A percentile compares a stretch with the other conserved stretches of the same genome.
phyloP scores from a whole-genome alignment of 805 yeast genomes.

The Saturnispora hagleri region DNA sequence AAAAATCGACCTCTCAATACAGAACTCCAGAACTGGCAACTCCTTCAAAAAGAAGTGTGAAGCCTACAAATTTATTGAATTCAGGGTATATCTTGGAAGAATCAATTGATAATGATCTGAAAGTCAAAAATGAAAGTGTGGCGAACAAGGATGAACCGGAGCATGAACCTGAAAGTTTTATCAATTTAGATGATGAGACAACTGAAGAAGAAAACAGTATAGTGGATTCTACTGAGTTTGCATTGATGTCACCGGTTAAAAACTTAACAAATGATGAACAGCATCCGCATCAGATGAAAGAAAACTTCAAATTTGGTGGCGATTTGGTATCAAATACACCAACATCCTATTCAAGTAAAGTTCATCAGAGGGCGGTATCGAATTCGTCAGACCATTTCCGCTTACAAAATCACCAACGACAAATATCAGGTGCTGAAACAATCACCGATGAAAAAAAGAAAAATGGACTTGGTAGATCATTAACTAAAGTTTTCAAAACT shows the following conservation, averaged over 20 bases:
- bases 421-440: constrained; percentile 36
- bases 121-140: not conserved
- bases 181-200: constrained; percentile 16
- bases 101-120: constrained; percentile 5
- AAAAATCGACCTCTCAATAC: constrained; percentile 12
- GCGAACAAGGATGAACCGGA: not conserved
- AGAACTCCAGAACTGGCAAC: constrained; percentile 15
- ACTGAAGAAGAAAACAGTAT: constrained; percentile 13
- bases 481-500: constrained; percentile 21
- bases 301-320: constrained; percentile 5
- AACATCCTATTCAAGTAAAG: not conserved
- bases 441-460: constrained; percentile 29
- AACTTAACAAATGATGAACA: not conserved
- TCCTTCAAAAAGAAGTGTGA: constrained; percentile 9
- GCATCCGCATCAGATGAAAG: not conserved
- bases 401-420: constrained; percentile 3
- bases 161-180: constrained; percentile 18
- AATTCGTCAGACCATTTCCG: not conserved
- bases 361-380: not conserved
- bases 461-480: constrained; percentile 16
- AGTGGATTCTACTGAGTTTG: constrained; percentile 1
- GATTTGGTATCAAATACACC: not conserved
- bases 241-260: constrained; percentile 4
- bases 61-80: constrained; percentile 6
- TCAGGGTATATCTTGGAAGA: constrained; percentile 11